Conservation (phyloP, 371 early-diverging fungal genomes). For the Lichtheimia corymbifera region DNA sequence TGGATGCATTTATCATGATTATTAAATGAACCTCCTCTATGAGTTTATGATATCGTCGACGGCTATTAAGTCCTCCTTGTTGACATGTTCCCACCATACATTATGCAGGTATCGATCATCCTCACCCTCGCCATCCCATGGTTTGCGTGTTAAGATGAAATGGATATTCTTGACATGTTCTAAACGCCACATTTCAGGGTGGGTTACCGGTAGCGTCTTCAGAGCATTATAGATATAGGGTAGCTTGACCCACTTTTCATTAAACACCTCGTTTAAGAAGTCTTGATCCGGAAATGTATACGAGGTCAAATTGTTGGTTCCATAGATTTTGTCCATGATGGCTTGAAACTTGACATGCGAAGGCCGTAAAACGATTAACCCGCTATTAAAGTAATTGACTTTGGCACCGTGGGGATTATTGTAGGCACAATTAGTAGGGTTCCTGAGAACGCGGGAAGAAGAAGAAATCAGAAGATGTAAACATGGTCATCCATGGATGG, state of each 20-base stretch:
- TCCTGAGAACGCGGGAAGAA: constrained; percentile 22
- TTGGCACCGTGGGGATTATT: constrained; percentile 11
- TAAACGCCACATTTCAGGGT: constrained; percentile 37
- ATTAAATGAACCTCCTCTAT: neutral
- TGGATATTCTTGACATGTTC: constrained; percentile 26
- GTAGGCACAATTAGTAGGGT: constrained; percentile 43
- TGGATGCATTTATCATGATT: too few relatives aligned
- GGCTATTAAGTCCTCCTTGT: neutral
- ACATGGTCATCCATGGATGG: neutral
- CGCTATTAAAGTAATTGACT: constrained; percentile 50
- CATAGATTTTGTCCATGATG: constrained; percentile 22
- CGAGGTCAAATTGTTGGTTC: constrained; percentile 13
- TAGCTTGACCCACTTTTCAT: constrained; percentile 26
- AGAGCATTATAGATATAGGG: constrained; percentile 56
- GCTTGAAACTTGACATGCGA: constrained; percentile 22
- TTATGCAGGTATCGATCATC: neutral
- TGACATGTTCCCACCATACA: neutral
- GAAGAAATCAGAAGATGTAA: neutral
- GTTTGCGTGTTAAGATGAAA: constrained; percentile 24
- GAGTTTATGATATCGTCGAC: neutral
- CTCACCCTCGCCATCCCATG: constrained; percentile 21
- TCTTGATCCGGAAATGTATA: constrained; percentile 55
- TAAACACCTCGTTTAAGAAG: constrained; percentile 44
- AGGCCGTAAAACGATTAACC: constrained; percentile 45
- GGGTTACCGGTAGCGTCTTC: constrained; percentile 38